These are phyloP conservation scores for Corylus heterophylla DNA, from an alignment of 306 rosid genomes.

Conservation along the genomic window DNA sequence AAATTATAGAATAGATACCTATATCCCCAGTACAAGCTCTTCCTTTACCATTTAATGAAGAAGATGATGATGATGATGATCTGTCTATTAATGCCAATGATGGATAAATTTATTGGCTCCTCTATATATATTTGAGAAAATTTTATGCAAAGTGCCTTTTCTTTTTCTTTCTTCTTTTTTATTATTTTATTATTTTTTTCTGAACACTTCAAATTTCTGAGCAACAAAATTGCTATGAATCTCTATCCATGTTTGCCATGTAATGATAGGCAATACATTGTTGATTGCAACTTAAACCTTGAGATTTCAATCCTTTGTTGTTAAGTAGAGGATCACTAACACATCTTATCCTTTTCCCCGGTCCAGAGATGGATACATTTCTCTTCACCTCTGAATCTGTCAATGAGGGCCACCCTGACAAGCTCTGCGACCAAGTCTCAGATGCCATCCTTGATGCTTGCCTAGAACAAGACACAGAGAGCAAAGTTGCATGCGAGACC, in stretches of 20 bases:
- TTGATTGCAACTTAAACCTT: background rate
- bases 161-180: background rate
- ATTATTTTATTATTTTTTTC: background rate
- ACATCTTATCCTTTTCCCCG: background rate
- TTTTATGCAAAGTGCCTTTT: background rate
- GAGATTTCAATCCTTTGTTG: background rate
- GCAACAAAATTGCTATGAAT: no score
- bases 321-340: conserved; percentile 11
- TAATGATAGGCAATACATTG: background rate
- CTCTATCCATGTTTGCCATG: background rate
- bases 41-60: background rate
- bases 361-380: conserved; percentile 61
- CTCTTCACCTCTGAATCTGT: conserved; percentile 87
- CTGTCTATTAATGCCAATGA: background rate
- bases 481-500: conserved; percentile 89
- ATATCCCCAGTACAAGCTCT: no score
- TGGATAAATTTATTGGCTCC: background rate
- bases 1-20: no score
- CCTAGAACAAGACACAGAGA: conserved; percentile 69
- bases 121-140: background rate
- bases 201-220: background rate
- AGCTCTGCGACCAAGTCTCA: conserved; percentile 79
- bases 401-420: conserved; percentile 84
- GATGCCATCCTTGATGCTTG: conserved; percentile 82
- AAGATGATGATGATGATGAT: background rate